Evolutionary conservation across 2,329 filamentous ascomycete genomes (phyloP), one percentile per base, ranked within the genome.

Genomic region (Coniella lustricola): DNA sequence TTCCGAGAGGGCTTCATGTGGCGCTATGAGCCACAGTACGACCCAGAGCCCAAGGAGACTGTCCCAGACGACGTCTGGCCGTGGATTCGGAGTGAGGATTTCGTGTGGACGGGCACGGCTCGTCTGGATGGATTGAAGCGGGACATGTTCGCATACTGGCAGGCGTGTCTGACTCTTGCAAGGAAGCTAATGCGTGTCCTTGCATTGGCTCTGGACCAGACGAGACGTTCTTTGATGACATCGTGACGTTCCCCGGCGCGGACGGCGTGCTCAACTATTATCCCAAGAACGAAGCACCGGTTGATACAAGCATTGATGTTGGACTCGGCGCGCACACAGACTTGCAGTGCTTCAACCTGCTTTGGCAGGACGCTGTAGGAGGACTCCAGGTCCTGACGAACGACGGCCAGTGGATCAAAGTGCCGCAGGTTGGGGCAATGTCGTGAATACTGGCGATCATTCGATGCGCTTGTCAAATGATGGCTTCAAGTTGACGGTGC

Each of bases 361-460:
- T 77, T 1, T 73, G 67, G 69, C 70, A 72, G 53, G 69, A 72
- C 50, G 62, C 57, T 46, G 60, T 66, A 14, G 68, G 68, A 2
- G 69, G 70, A 1, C 52, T 73, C 44, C 67, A 72, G 49, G 63
- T 72, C 3, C 48, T 72, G 33, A 71, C 64, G 12, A 64, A 64
- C 44, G 65, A 70, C 18, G 69, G 68, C 1, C 68, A 70, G 44
- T 72, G 68, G 68, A 63, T 72, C 42, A 70, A 66, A 52, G 63
- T 64, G 38, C 61, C 63, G 3, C 69, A 69, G 1, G 65, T 74
- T 17, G 59, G 66, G 16, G 70, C 67, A 0, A 74, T 2, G 71
- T 76, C 1, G 69, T 77, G n/a, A 76, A 76, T 45, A 74, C 75
- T 52, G 73, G 71, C 1, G 73, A 76, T 54, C 75, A 73, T 48